phyloP scores from a whole-genome alignment of 192 early-diverging fungal genomes.

The Mortierella antarctica region DNA sequence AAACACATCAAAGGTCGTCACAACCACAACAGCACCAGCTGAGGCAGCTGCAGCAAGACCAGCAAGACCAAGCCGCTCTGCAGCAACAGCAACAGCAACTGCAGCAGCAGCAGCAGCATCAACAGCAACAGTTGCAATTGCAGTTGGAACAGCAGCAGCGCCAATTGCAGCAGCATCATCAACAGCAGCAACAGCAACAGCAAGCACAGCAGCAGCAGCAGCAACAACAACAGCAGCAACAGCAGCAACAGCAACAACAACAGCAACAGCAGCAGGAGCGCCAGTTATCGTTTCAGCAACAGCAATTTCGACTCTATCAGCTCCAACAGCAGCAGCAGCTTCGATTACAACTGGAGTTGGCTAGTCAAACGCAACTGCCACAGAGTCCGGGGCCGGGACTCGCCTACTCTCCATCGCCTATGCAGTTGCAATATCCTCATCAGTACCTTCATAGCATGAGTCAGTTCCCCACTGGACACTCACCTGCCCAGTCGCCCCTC shows the following conservation, averaged over 20 bases:
- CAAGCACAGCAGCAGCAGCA: conserved; percentile 24
- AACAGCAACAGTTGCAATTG: conserved; percentile 10
- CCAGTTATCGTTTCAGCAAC: conserved; percentile 13
- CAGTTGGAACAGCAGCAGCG: conserved; percentile 14
- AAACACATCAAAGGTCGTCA: neutral
- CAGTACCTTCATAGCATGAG: conserved; percentile 24
- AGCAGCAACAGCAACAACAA: conserved; percentile 16
- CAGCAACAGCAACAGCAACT: conserved; percentile 26
- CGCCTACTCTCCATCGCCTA: conserved; percentile 5
- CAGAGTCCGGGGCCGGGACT: conserved; percentile 32
- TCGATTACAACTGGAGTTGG: conserved; percentile 30
- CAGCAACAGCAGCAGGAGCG: conserved; percentile 18
- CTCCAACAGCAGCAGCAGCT: conserved; percentile 39
- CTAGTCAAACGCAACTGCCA: conserved; percentile 37
- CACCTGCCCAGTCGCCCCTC: conserved; percentile 39
- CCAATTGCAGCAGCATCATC: conserved; percentile 5
- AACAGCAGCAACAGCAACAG: conserved; percentile 13
- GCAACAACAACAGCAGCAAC: conserved; percentile 6
- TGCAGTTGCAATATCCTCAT: conserved; percentile 23
- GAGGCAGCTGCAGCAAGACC: neutral
- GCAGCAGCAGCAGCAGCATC: conserved; percentile 12
- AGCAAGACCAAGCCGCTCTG: neutral
- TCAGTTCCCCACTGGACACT: conserved; percentile 41
- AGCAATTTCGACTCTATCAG: conserved; percentile 31
- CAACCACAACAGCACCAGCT: conserved; percentile 7